Evolutionary conservation across 2,329 filamentous ascomycete genomes (phyloP), one percentile per base, ranked within the genome.

Genomic region (Gliomastix tumulicola): DNA sequence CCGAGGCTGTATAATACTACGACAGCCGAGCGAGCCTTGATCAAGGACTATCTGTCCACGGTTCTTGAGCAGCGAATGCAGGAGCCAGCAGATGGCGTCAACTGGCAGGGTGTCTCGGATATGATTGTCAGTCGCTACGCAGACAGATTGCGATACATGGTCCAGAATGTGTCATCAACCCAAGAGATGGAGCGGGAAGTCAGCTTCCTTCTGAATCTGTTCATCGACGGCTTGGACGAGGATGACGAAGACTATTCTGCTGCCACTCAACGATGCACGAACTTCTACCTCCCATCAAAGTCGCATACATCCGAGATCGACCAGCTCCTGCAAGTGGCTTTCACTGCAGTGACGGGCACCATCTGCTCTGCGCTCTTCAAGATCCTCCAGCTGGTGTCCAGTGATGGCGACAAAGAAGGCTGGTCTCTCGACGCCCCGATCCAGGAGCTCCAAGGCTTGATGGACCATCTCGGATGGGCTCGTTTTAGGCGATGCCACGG

Each of bases 21-120:
- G 7, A 16, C n/a, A 7, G 25, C n/a, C 17, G 25, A 28, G 25
- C 25, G n/a, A 13, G 17, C n/a, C 13, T 16, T n/a, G n/a, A 28
- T 28, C 7, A 13, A 16, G 25, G 25, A 16, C n/a, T 4, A n/a
- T 28, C 39, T 46, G 10, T 44, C 51, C 10, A 68, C 76, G 15
- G 51, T 83, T 2, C 13, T n/a, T 16, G 17, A 28, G 7, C 13
- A 28, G 10, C 25, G 25, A 28, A n/a, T 28, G 25, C 13, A 28
- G 13, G 25, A 16, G 17, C n/a, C n/a, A 9, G 25, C 25, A 13
- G 13, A 13, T 7, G 57, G 56, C 4, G 50, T 74, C 18, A 62
- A 85, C 47, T 88, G 84, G 84, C 84, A 88, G 50, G 49, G 44
- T 5, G 62, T 83, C 2, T 67, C 71, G 0, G 84, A 88, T 46